Percentiles rank a stretch among this genome's conserved stretches.
Evolutionary conservation across 306 rosid species (phyloP).

Genomic region (Dalbergia oliveri): DNA sequence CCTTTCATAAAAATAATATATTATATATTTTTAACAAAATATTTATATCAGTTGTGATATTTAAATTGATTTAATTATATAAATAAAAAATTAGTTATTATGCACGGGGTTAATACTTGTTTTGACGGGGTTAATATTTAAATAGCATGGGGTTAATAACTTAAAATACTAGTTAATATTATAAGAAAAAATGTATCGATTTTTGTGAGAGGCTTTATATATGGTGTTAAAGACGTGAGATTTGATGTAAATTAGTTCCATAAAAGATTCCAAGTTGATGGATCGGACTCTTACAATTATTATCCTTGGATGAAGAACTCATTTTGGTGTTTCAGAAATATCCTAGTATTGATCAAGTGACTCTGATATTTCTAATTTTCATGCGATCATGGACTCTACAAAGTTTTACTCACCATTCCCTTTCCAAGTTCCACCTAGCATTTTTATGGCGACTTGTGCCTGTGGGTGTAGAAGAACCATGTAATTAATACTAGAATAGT

Average conservation of each 20-base stretch:
- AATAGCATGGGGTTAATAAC: too few relatives aligned
- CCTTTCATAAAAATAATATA: too few relatives aligned
- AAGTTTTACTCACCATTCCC: slow-evolving; percentile 23
- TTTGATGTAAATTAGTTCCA: not conserved
- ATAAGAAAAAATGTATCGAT: too few relatives aligned
- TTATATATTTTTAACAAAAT: too few relatives aligned
- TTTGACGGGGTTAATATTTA: too few relatives aligned
- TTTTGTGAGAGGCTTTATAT: too few relatives aligned
- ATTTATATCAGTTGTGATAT: too few relatives aligned
- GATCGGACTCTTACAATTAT: not conserved
- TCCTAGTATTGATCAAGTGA: not conserved
- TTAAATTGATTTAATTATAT: too few relatives aligned
- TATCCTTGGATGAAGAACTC: slow-evolving; percentile 7
- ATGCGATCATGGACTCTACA: slow-evolving; percentile 54
- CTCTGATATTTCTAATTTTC: not conserved
- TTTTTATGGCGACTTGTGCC: slow-evolving; percentile 22
- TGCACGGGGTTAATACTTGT: too few relatives aligned
- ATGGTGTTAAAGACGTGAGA: too few relatives aligned
- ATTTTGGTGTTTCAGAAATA: slow-evolving; percentile 45
- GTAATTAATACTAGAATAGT: not conserved
- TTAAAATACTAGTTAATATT: too few relatives aligned
- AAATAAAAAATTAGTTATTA: too few relatives aligned
- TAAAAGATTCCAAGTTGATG: not conserved
- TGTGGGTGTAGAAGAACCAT: slow-evolving; percentile 2
- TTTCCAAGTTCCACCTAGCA: not conserved